Conservation (phyloP, 2,329 filamentous ascomycete species). For the Ophioceras dolichostomum region DNA sequence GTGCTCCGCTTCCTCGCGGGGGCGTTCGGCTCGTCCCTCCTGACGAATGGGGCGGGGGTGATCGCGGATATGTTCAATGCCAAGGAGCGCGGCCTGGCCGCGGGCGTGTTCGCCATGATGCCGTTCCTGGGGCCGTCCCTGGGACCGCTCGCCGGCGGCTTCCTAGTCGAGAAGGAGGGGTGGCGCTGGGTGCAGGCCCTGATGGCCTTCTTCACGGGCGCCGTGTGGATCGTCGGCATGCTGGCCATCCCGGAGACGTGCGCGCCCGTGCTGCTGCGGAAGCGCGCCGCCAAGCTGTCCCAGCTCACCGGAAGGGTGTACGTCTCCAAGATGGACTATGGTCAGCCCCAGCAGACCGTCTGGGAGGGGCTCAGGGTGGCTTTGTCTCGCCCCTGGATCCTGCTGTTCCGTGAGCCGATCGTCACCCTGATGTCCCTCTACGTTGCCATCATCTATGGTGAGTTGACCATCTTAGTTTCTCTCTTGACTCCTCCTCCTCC, state of each 20-base stretch:
- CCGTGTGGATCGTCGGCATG: conserved; percentile 41
- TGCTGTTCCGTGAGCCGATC: conserved; percentile 60
- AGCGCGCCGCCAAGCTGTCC: conserved; percentile 37
- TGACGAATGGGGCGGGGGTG: conserved; percentile 51
- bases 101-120: conserved; percentile 50
- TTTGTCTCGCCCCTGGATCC: conserved; percentile 52
- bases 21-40: conserved; percentile 46
- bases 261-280: conserved; percentile 42
- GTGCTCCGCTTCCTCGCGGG: conserved; percentile 54
- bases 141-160: conserved; percentile 55
- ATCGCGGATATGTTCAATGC: conserved; percentile 49
- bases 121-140: conserved; percentile 54
- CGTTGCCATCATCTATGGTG: conserved; percentile 48
- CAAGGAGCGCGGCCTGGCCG: conserved; percentile 40
- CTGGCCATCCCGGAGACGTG: conserved; percentile 49
- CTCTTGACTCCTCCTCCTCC: not conserved
- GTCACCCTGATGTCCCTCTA: conserved; percentile 54
- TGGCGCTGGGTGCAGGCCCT: conserved; percentile 63
- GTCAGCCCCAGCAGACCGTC: conserved; percentile 21
- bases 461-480: not conserved
- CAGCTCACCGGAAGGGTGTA: conserved; percentile 42
- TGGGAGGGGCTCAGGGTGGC: conserved; percentile 41
- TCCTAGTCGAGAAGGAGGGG: conserved; percentile 48
- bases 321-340: conserved; percentile 35
- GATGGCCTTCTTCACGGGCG: conserved; percentile 50